These are phyloP conservation scores for Candida tunisiensis DNA, from an alignment of 1,139 yeast genomes.

Conservation along the genomic window DNA sequence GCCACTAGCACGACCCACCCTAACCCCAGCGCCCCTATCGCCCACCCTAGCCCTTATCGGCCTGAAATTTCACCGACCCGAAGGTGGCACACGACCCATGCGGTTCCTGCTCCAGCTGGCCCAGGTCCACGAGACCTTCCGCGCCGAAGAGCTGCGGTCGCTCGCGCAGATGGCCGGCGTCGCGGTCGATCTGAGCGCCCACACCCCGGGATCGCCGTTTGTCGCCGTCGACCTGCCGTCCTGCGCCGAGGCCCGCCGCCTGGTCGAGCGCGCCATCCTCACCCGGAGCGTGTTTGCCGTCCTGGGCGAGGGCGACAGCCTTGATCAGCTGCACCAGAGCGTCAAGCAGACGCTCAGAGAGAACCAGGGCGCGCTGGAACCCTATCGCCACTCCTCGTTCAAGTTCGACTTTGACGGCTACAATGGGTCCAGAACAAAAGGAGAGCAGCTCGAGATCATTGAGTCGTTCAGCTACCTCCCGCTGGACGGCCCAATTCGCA, in stretches of 20 bases:
- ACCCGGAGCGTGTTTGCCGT: constrained; percentile 68
- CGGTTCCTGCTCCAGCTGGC: constrained; percentile 67
- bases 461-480: constrained; percentile 57
- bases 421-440: constrained; percentile 44
- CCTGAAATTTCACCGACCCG: no score
- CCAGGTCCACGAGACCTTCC: constrained; percentile 64
- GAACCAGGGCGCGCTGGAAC: constrained; percentile 2
- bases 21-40: no score
- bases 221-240: constrained; percentile 42
- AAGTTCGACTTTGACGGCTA: constrained; percentile 70
- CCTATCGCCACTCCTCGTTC: constrained; percentile 35
- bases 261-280: constrained; percentile 53
- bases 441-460: constrained; percentile 43
- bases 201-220: constrained; percentile 49
- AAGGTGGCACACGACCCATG: constrained; percentile 10
- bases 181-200: constrained; percentile 39
- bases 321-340: constrained; percentile 40
- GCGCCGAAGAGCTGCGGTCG: constrained; percentile 72
- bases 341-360: constrained; percentile 24
- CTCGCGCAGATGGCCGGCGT: constrained; percentile 50
- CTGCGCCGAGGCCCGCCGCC: constrained; percentile 49
- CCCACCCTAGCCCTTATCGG: no score
- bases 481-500: constrained; percentile 58
- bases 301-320: constrained; percentile 54
- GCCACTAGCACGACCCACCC: no score